Percentiles rank a stretch among this genome's conserved stretches.
phyloP scores from a whole-genome alignment of 2,329 filamentous ascomycete genomes.

The Camillea tinctor region DNA sequence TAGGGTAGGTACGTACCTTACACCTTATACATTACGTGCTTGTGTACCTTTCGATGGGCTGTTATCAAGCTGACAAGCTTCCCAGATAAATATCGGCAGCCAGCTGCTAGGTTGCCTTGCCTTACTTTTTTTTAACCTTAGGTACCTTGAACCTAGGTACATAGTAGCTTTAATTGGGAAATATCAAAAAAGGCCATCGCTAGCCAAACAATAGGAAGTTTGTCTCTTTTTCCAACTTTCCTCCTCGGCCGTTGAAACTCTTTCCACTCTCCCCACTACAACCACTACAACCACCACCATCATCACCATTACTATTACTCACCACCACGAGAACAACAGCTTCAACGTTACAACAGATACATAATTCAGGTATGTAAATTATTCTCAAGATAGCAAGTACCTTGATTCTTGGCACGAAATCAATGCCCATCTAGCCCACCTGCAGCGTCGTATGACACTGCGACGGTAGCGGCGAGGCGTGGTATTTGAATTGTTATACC shows the following conservation, averaged over 20 bases:
- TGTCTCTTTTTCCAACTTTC: not conserved
- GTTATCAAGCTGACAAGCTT: not conserved
- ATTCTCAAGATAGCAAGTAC: constrained; percentile 5
- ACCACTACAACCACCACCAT: no score
- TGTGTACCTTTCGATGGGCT: not conserved
- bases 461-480: not conserved
- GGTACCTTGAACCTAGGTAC: no score
- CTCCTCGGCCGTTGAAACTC: not conserved
- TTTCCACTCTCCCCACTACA: no score
- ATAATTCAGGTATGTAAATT: constrained; percentile 23
- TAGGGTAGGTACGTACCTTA: no score
- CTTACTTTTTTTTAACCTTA: no score
- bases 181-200: not conserved
- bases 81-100: not conserved
- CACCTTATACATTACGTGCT: no score
- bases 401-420: not conserved
- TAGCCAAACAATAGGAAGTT: not conserved
- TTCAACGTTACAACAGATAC: constrained; percentile 12
- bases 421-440: not conserved
- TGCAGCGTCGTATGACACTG: constrained; percentile 1
- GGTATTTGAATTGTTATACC: not conserved
- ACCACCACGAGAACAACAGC: not conserved
- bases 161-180: not conserved
- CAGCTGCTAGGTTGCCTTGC: not conserved
- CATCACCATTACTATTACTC: no score